Evolutionary conservation across 1,284 basidiomycete genomes (phyloP).

Genomic region (Lentinula novae-zelandiae): DNA sequence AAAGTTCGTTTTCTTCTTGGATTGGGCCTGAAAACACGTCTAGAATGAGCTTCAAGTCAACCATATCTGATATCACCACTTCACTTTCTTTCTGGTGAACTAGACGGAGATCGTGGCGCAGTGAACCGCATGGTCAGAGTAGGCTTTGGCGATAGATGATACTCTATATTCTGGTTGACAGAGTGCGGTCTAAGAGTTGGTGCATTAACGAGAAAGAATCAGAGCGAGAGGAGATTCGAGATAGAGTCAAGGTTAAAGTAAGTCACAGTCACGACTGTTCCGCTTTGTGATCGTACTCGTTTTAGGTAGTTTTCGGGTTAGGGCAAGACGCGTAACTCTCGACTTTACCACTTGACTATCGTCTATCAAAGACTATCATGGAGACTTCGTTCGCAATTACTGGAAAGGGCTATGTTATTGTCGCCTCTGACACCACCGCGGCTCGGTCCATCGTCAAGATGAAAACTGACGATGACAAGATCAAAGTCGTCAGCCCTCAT

Average conservation of each 20-base stretch:
- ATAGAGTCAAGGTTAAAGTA: neutral
- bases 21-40: conserved; percentile 8
- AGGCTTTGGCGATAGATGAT: neutral
- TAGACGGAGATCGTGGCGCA: conserved; percentile 46
- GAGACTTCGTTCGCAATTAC: conserved; percentile 75
- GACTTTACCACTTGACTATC: neutral
- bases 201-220: too few species aligned
- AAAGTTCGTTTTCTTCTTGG: neutral
- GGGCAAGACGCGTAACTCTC: conserved; percentile 9
- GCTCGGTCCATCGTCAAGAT: conserved; percentile 94
- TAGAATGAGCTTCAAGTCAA: conserved; percentile 8
- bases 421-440: conserved; percentile 90
- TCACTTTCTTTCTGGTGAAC: conserved; percentile 54
- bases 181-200: too few species aligned
- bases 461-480: conserved; percentile 98
- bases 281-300: neutral
- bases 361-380: conserved; percentile 38
- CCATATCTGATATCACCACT: conserved; percentile 13
- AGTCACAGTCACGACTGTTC: neutral
- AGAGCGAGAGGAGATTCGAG: too few species aligned
- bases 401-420: conserved; percentile 88
- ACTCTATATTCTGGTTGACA: neutral
- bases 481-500: conserved; percentile 88
- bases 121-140: conserved; percentile 51
- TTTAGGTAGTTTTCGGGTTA: neutral